phyloP scores from a whole-genome alignment of 2,329 filamentous ascomycete species.

The Rhynchosporium agropyri region DNA sequence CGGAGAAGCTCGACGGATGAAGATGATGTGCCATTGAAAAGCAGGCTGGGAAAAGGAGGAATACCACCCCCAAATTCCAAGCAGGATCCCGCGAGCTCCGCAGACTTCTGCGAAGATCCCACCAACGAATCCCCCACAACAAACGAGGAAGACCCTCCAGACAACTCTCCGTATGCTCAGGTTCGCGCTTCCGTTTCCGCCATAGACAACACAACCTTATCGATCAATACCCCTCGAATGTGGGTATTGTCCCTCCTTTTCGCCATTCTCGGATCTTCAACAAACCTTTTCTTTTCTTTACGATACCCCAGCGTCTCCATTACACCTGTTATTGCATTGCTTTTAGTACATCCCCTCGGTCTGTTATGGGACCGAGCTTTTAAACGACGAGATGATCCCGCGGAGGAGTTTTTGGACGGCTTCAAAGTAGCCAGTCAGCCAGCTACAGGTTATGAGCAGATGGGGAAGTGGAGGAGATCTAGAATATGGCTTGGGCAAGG shows the following conservation, averaged over 20 bases:
- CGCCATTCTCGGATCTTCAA: constrained; percentile 78
- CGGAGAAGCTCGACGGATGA: constrained; percentile 20
- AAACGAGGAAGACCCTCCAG: constrained; percentile 56
- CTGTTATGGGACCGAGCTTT: constrained; percentile 75
- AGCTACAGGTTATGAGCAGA: constrained; percentile 34
- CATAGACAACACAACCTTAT: constrained; percentile 74
- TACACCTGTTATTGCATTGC: constrained; percentile 82
- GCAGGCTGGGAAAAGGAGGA: constrained; percentile 28
- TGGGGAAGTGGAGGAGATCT: constrained; percentile 45
- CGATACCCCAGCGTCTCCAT: constrained; percentile 90
- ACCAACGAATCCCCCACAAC: constrained; percentile 40
- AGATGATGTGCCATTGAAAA: constrained; percentile 30
- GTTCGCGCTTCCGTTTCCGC: constrained; percentile 79
- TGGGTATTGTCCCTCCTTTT: constrained; percentile 81
- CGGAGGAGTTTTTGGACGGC: constrained; percentile 60
- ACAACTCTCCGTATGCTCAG: constrained; percentile 76
- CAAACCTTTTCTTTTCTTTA: constrained; percentile 86
- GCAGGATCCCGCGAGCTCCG: constrained; percentile 23
- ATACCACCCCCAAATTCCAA: constrained; percentile 34
- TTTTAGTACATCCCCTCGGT: constrained; percentile 83
- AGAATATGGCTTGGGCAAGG: constrained; percentile 80
- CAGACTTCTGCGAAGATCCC: constrained; percentile 38
- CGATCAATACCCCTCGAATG: constrained; percentile 87
- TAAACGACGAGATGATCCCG: constrained; percentile 59
- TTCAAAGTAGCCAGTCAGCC: constrained; percentile 37